A percentile compares a stretch with the other conserved stretches of the same genome.
Evolutionary conservation across 148 eudicot species (phyloP).

Genomic region (Cornus kousa): DNA sequence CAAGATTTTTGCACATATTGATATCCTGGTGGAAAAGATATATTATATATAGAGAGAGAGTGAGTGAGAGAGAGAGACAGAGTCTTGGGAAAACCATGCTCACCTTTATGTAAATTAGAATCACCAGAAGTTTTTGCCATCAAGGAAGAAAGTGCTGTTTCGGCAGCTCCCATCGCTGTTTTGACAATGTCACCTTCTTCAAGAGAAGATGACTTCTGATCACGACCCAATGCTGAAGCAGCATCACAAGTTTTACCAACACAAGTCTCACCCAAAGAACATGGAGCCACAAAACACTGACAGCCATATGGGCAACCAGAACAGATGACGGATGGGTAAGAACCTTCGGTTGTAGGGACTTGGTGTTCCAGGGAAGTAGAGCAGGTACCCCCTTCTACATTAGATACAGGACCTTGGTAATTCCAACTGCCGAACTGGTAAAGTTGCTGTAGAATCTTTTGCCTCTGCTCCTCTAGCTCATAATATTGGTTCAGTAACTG

Average conservation of each 20-base stretch:
- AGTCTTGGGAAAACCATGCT: neutral
- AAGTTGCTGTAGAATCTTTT: conserved; percentile 66
- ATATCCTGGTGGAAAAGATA: neutral
- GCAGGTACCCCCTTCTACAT: conserved; percentile 29
- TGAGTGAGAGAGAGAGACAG: too few relatives aligned
- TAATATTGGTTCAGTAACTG: conserved; percentile 58
- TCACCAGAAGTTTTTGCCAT: conserved; percentile 41
- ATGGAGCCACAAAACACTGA: conserved; percentile 50
- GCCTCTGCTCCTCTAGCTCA: conserved; percentile 78
- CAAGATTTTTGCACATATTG: neutral
- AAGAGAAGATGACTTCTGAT: conserved; percentile 21
- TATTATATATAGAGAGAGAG: too few relatives aligned
- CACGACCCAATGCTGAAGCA: conserved; percentile 27
- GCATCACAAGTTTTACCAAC: conserved; percentile 18
- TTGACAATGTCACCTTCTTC: conserved; percentile 48
- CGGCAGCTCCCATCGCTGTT: conserved; percentile 66
- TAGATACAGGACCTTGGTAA: conserved; percentile 35
- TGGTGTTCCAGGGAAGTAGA: conserved; percentile 39
- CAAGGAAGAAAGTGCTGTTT: conserved; percentile 61
- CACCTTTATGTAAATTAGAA: conserved; percentile 14
- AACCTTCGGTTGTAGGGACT: conserved; percentile 26
- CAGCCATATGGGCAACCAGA: conserved; percentile 47
- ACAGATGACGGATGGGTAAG: conserved; percentile 30
- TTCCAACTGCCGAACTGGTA: conserved; percentile 46
- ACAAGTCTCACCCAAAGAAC: conserved; percentile 36